Evolutionary conservation across 73 alveolate genomes (phyloP), one percentile per base, ranked within the genome.

Genomic region (Symbiodinium pilosum): DNA sequence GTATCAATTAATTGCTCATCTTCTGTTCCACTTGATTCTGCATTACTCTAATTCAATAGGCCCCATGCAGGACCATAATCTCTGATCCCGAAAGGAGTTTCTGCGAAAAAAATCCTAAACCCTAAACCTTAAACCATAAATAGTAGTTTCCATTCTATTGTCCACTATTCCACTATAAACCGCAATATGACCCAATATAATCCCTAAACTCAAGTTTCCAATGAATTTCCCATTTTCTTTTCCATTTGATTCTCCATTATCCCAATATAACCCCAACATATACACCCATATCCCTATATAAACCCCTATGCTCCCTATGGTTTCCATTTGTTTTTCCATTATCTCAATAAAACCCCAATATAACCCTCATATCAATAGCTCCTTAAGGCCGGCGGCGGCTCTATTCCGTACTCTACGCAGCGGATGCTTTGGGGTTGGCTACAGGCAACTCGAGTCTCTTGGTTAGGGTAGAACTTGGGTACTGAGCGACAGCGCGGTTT

Each of bases 391-490:
- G 97, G 97, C 21, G 97, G 97, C 3, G 97, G 97, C 54, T 91
- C 97, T 42, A 42, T 91, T 41, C 97, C 97, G 24, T 91, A 68
- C 54, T 9, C 81, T 5, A 91, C 97, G 8, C 97, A 91, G 43
- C 77, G 97, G 42, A 71, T 42, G 40, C 44, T 91, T 54, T 91
- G 97, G 97, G 97, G 97, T 88, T 91, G 97, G 97, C 54, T 91
- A 64, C 88, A 91, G 97, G 96, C 96, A 26, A 14, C 0, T 41
- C 36, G 21, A 21, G 43, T 32, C 18, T 73, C 26, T 3, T 18
- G 21, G 85, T 36, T 3, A 0, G 21, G 39, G 85, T 7, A 71
- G n/a, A n/a, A n/a, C n/a, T n/a, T n/a, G n/a, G n/a, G n/a, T n/a
- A n/a, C n/a, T n/a, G n/a, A n/a, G n/a, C n/a, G n/a, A n/a, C n/a